Percentiles rank a stretch among this genome's conserved stretches.
These are phyloP conservation scores for Boletus barrowsii DNA, from an alignment of 768 basidiomycete genomes.

Conservation along the genomic window DNA sequence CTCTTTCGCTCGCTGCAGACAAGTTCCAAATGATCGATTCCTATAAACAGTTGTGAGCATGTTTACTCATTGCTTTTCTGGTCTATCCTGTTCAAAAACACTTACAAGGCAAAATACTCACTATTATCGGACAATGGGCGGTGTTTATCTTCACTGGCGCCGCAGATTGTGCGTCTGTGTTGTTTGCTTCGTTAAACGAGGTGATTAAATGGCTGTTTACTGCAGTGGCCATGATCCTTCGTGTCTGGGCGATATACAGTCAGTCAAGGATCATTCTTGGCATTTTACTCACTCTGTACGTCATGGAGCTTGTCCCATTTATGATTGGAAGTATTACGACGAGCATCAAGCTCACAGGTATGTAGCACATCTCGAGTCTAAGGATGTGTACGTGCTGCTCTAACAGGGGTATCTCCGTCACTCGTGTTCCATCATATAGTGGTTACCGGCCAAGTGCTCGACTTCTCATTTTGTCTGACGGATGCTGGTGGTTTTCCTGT, in stretches of 20 bases:
- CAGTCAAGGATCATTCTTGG: constrained; percentile 8
- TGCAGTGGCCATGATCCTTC: constrained; percentile 16
- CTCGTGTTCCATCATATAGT: background rate
- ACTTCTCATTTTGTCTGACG: background rate
- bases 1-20: background rate
- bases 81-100: background rate
- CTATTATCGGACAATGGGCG: background rate
- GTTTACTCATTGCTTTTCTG: background rate
- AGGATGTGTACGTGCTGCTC: background rate
- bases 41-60: constrained; percentile 9
- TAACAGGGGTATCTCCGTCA: background rate
- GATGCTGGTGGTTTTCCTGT: background rate
- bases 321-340: background rate
- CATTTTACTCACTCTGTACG: constrained; percentile 7
- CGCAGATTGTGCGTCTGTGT: constrained; percentile 10
- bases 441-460: background rate
- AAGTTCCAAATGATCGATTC: background rate
- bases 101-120: constrained; percentile 2
- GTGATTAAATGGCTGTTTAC: background rate
- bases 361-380: background rate
- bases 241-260: constrained; percentile 12
- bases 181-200: background rate
- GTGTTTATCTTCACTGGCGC: background rate
- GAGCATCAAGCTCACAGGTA: background rate
- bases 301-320: background rate